Percentiles rank a stretch among this genome's conserved stretches.
These are phyloP conservation scores for Smittium culicis DNA, from an alignment of 371 early-diverging fungal genomes.

Conservation along the genomic window DNA sequence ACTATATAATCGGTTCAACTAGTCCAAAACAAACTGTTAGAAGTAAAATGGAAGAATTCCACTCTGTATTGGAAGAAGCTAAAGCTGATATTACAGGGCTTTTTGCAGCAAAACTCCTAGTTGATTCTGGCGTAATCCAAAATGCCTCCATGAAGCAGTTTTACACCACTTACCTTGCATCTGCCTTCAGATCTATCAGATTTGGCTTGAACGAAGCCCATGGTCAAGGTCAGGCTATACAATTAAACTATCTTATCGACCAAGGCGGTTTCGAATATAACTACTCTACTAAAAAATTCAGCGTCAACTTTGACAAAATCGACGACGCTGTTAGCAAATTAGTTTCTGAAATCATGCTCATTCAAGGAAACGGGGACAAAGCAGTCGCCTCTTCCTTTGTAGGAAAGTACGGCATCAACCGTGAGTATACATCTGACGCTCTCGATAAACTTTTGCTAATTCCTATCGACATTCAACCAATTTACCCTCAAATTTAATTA, in stretches of 20 bases:
- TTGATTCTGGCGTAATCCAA: conserved; percentile 44
- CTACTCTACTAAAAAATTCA: conserved; percentile 32
- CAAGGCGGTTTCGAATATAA: conserved; percentile 49
- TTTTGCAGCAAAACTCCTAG: conserved; percentile 53
- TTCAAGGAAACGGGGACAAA: conserved; percentile 70
- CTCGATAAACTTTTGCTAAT: conserved; percentile 40
- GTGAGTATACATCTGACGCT: conserved; percentile 36
- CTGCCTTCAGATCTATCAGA: conserved; percentile 63
- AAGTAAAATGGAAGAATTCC: conserved; percentile 49
- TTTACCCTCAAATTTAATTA: no score
- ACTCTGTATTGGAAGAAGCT: conserved; percentile 67
- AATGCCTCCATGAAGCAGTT: conserved; percentile 46
- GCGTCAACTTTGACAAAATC: conserved; percentile 52
- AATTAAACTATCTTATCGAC: conserved; percentile 56
- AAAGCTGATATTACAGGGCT: conserved; percentile 70
- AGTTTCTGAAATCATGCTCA: conserved; percentile 50
- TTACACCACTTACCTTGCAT: conserved; percentile 64
- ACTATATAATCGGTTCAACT: conserved; percentile 40
- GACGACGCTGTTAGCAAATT: conserved; percentile 46
- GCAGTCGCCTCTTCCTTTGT: conserved; percentile 44
- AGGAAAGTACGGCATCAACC: conserved; percentile 41
- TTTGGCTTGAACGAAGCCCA: conserved; percentile 70
- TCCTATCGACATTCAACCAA: conserved; percentile 33
- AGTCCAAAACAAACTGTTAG: conserved; percentile 46
- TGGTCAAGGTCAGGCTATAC: conserved; percentile 58